Evolutionary conservation across 306 rosid species (phyloP).

Genomic region (Cucurbita ficifolia): DNA sequence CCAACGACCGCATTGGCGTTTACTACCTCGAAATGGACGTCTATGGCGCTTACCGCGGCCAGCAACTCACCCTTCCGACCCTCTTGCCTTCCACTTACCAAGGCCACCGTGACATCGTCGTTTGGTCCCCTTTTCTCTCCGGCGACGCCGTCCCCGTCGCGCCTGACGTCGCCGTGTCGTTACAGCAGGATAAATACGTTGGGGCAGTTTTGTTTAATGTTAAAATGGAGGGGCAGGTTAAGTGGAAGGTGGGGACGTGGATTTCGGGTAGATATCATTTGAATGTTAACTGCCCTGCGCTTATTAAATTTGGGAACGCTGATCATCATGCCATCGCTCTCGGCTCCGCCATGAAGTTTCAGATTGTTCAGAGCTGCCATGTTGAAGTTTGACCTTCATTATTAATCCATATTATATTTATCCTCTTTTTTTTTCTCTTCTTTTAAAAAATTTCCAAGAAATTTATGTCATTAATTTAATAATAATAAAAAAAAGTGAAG

Average conservation of each 20-base stretch:
- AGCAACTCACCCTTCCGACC: slow-evolving; percentile 40
- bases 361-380: slow-evolving; percentile 35
- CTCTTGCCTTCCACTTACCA: slow-evolving; percentile 42
- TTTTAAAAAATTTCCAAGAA: background rate
- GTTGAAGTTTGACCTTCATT: slow-evolving; percentile 31
- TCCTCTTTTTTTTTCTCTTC: too few relatives aligned
- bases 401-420: too few relatives aligned
- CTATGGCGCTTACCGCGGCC: slow-evolving; percentile 42
- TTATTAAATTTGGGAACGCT: slow-evolving; percentile 23
- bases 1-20: slow-evolving; percentile 42
- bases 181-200: slow-evolving; percentile 32
- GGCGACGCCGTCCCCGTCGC: slow-evolving; percentile 37
- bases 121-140: slow-evolving; percentile 60
- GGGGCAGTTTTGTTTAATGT: slow-evolving; percentile 32
- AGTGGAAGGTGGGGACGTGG: slow-evolving; percentile 77
- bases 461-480: background rate
- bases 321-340: background rate
- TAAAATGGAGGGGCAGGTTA: slow-evolving; percentile 40
- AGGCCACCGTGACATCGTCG: slow-evolving; percentile 39
- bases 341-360: slow-evolving; percentile 35
- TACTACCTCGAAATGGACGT: slow-evolving; percentile 29
- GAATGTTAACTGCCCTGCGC: slow-evolving; percentile 58
- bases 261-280: slow-evolving; percentile 46
- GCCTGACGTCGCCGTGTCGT: slow-evolving; percentile 17
- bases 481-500: too few relatives aligned